These are phyloP conservation scores for Delonix regia DNA, from an alignment of 306 rosid species.

Conservation along the genomic window DNA sequence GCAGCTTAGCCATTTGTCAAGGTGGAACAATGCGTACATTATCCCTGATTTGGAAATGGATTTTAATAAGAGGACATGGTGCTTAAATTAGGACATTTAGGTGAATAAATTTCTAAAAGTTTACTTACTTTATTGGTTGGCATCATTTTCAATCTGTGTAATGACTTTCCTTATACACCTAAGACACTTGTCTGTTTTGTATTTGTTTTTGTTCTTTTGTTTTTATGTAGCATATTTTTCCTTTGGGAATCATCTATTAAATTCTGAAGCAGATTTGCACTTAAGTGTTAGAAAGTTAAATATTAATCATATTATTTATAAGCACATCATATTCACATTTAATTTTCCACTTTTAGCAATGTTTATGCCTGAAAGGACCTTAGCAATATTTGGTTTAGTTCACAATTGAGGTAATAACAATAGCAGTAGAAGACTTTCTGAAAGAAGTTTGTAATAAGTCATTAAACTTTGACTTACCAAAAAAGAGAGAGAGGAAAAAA, in stretches of 20 bases:
- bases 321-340: slow-evolving; percentile 4
- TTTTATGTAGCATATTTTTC: not conserved
- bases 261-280: slow-evolving; percentile 8
- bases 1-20: not conserved
- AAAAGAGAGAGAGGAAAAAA: not conserved
- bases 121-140: slow-evolving; percentile 9
- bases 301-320: not conserved
- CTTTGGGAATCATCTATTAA: not conserved
- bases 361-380: slow-evolving; percentile 24
- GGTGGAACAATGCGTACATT: slow-evolving; percentile 12
- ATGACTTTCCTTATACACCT: not conserved
- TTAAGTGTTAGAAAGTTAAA: not conserved
- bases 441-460: not conserved
- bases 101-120: not conserved
- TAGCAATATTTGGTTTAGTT: slow-evolving; percentile 24
- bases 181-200: not conserved
- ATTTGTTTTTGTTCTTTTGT: not conserved
- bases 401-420: not conserved
- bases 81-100: slow-evolving; percentile 7
- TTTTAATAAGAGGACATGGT: slow-evolving; percentile 20
- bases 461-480: not conserved
- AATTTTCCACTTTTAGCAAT: slow-evolving; percentile 12
- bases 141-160: slow-evolving; percentile 22
- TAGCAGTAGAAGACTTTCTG: not conserved
- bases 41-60: slow-evolving; percentile 3